These are phyloP conservation scores for Neurospora tetrasperma DNA, from an alignment of 495 filamentous ascomycete species.

Conservation along the genomic window DNA sequence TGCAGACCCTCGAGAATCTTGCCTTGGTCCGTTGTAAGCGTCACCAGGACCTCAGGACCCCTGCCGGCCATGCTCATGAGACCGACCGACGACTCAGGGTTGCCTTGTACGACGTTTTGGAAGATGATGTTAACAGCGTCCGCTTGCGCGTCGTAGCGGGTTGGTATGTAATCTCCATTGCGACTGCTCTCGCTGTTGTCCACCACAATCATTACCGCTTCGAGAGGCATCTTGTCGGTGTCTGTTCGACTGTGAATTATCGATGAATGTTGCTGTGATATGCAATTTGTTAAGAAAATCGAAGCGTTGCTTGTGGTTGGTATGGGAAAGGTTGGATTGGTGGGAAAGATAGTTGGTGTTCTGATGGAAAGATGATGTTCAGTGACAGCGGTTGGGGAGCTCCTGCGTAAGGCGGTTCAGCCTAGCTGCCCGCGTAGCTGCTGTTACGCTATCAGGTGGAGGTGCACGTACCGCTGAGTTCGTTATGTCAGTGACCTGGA, in stretches of 20 bases:
- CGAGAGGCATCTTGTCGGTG: constrained; percentile 44
- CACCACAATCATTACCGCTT: constrained; percentile 62
- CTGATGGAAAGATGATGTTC: constrained; percentile 1
- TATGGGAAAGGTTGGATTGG: background rate
- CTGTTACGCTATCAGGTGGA: background rate
- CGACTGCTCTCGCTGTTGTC: constrained; percentile 98
- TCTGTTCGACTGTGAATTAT: background rate
- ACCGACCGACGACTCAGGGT: constrained; percentile 93
- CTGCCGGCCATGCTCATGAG: constrained; percentile 98
- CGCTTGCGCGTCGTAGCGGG: constrained; percentile 88
- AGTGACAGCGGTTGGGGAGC: constrained; percentile 1
- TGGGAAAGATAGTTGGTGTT: background rate
- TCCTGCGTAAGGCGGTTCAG: constrained; percentile 23
- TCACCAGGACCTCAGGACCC: constrained; percentile 91
- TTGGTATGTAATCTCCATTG: constrained; percentile 93
- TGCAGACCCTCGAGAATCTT: constrained; percentile 91
- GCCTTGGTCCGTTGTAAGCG: constrained; percentile 88
- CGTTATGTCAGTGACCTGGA: background rate
- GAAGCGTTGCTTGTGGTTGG: background rate
- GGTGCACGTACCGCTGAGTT: background rate
- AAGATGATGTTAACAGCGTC: constrained; percentile 94
- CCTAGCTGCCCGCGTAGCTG: background rate
- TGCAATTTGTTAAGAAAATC: background rate
- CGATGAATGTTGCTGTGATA: background rate
- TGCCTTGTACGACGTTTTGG: constrained; percentile 82